phyloP scores from a whole-genome alignment of 352 stramenopile species.

The Stephanocyclus meneghinianus region DNA sequence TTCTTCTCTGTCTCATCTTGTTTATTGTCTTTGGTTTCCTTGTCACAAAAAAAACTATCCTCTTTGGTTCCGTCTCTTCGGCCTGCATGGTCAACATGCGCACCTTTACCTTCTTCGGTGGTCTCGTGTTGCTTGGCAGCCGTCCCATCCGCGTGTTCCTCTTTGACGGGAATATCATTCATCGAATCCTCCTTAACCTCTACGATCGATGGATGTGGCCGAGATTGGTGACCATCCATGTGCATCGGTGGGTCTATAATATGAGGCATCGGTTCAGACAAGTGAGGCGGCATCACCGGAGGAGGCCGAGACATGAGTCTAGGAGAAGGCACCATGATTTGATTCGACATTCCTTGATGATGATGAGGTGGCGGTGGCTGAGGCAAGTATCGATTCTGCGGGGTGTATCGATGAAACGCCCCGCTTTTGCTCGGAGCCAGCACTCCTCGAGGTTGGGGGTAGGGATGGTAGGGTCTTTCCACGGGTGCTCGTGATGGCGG shows the following conservation, averaged over 20 bases:
- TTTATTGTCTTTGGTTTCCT: background rate
- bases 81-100: background rate
- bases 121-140: background rate
- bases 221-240: no score
- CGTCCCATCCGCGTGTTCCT: conserved; percentile 3
- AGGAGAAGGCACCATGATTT: background rate
- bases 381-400: background rate
- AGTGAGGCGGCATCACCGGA: background rate
- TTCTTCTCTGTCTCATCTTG: background rate
- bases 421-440: conserved; percentile 14
- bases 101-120: background rate
- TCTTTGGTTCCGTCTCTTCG: conserved; percentile 5
- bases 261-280: no score
- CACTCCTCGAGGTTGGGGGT: background rate
- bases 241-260: no score
- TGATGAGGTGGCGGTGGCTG: background rate
- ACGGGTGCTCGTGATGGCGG: background rate
- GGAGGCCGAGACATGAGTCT: background rate
- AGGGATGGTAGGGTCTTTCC: background rate
- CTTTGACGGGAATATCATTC: background rate
- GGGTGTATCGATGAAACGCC: conserved; percentile 17
- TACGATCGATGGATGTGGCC: background rate
- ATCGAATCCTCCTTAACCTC: background rate
- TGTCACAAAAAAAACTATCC: background rate
- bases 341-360: background rate